phyloP scores from a whole-genome alignment of 768 basidiomycete genomes.

The Boletus coccyginus region DNA sequence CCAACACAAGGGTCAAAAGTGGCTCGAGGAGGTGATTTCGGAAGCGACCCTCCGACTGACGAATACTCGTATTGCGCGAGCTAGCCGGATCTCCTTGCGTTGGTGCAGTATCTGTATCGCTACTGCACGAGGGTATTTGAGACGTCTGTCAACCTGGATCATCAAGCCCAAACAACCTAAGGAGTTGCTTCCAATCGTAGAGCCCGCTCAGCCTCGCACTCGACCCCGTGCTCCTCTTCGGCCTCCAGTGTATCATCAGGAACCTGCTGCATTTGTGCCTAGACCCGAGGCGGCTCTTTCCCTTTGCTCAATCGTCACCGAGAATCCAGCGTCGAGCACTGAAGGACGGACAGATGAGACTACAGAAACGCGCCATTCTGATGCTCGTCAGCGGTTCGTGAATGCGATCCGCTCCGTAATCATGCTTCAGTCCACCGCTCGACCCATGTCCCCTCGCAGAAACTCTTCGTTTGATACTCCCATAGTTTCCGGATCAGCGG shows the following conservation, averaged over 20 bases:
- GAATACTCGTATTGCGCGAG: slow-evolving; percentile 26
- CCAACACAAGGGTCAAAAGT: slow-evolving; percentile 48
- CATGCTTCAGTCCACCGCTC: slow-evolving; percentile 38
- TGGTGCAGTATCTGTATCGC: slow-evolving; percentile 26
- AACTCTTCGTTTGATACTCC: slow-evolving; percentile 31
- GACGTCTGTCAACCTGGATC: slow-evolving; percentile 24
- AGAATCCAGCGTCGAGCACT: slow-evolving; percentile 26
- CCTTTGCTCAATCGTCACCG: slow-evolving; percentile 22
- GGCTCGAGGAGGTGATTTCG: slow-evolving; percentile 46
- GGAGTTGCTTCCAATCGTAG: slow-evolving; percentile 23
- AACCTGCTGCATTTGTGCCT: slow-evolving; percentile 15
- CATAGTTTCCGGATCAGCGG: slow-evolving; percentile 19
- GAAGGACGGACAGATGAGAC: slow-evolving; percentile 30
- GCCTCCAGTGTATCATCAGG: slow-evolving; percentile 18
- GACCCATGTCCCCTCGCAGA: slow-evolving; percentile 30
- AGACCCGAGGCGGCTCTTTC: slow-evolving; percentile 26
- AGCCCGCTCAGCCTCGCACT: slow-evolving; percentile 18
- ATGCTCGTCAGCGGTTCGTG: slow-evolving; percentile 37
- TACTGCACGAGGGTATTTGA: slow-evolving; percentile 19
- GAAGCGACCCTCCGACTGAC: slow-evolving; percentile 27
- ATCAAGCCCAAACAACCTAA: slow-evolving; percentile 20
- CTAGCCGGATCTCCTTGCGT: slow-evolving; percentile 20
- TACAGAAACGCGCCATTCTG: slow-evolving; percentile 22
- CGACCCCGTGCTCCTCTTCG: slow-evolving; percentile 11
- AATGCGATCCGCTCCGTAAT: slow-evolving; percentile 47